Base-by-base conservation (phyloP, 2,329 filamentous ascomycete genomes). In the Aspergillus quadricinctus region DNA sequence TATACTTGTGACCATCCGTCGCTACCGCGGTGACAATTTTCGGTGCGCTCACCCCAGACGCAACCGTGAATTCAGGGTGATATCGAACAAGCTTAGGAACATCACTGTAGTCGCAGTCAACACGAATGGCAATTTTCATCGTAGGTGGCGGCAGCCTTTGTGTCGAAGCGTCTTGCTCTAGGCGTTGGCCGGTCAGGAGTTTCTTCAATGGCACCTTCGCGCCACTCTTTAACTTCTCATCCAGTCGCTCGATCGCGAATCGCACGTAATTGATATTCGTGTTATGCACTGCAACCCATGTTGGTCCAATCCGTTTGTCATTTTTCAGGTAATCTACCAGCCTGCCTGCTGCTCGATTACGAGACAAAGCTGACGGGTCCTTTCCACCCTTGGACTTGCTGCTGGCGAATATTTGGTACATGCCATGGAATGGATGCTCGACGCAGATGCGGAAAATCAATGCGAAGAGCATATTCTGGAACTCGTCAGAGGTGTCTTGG, bases 391-490 rank as follows among this genome's bases (percentile, higher is more conserved):
- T 86, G 51, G 83, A 85, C 65, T 87, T 89, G 48, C 84, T 86
- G 23, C 88, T 87, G 2, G 92, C 90, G 79, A 93, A 97, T 45
- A 99, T 90, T 65, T 97, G 92, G 70, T 99, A 96, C 86, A 97
- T 93, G 50, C 92, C 92, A 69, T 99, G 95, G 71, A 92, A 96
- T 0, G 94, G 95, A 74, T 99, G 94, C 56, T 99, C 92, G 10
- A 83, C 80, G 68, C 93, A 97, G 54, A 99, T 96, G 8, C 86
- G 87, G 66, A 86, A 85, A 3, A 97, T 86, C 19, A 99, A 77
- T 1, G 80, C 79, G 52, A 85, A 83, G 1, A 99, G 78, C 1
- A 93, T 80, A 43, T 79, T 80, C 67, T 99, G 94, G 67, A 99
- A 99, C 0, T 78, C 69, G 17, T 81, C 82, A 1, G 81, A 74